Conservation (phyloP, 2,329 filamentous ascomycete species). For the Pseudogymnoascus sp. region DNA sequence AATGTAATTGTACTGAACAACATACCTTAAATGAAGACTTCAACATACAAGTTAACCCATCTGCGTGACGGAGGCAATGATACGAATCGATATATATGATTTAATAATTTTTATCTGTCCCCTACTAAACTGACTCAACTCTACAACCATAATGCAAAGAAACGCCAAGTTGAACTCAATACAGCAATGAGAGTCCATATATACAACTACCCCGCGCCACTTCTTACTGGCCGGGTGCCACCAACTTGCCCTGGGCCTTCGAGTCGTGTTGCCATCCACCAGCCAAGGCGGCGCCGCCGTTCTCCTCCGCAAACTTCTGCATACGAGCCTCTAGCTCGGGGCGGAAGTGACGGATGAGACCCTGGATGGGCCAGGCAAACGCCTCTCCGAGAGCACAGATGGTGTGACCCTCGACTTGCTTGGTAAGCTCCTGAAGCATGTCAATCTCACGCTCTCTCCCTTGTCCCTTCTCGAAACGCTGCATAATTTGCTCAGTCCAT, state of each 20-base stretch:
- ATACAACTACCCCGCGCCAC: constrained; percentile 17
- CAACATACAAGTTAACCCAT: neutral
- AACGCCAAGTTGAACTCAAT: constrained; percentile 7
- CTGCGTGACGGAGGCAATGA: neutral
- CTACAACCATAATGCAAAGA: constrained; percentile 8
- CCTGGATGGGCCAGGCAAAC: constrained; percentile 97
- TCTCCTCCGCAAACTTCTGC: constrained; percentile 64
- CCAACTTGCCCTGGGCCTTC: constrained; percentile 67
- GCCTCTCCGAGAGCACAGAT: constrained; percentile 96
- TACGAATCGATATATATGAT: constrained; percentile 4
- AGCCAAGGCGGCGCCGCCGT: constrained; percentile 66
- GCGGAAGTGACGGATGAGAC: constrained; percentile 95
- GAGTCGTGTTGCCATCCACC: constrained; percentile 81
- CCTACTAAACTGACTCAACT: constrained; percentile 7
- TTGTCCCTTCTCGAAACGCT: constrained; percentile 85
- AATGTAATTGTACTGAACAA: neutral
- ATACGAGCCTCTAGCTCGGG: constrained; percentile 92
- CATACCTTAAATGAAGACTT: neutral
- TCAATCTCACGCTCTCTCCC: constrained; percentile 90
- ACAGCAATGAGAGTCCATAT: constrained; percentile 14
- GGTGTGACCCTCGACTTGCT: constrained; percentile 98
- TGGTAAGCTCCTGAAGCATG: constrained; percentile 98
- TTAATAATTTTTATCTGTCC: constrained; percentile 2
- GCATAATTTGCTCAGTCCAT: constrained; percentile 99
- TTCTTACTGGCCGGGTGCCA: constrained; percentile 79